Evolutionary conservation across 208 protist species (phyloP), one percentile per base, ranked within the genome.

Genomic region (Acanthamoeba castellanii): DNA sequence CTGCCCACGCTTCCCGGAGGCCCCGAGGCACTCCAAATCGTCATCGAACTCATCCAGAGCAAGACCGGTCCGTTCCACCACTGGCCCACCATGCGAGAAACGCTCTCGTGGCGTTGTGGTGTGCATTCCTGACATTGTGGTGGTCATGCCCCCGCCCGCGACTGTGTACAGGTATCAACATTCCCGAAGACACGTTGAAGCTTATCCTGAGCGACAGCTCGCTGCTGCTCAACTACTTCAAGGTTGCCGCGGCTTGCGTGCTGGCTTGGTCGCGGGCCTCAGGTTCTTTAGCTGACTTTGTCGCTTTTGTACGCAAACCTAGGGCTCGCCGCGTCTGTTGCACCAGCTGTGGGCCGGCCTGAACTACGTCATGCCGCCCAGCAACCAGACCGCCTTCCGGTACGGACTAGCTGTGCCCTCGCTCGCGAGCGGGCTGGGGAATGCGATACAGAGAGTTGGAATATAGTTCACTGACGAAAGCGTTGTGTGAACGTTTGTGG

Each of bases 181-280:
- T 88, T 59, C 47, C 81, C 20, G 42, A 52, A 16, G 25, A 64
- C n/a, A 34, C 42, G 45, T 6, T 88, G 25, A 42, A 88, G 27
- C 52, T 37, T 2, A 61, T 88, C 32, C 27, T 88, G 4, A 42
- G 18, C 7, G 47, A 88, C 47, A 64, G 47, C n/a, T 88, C 81
- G 25, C 5, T 64, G 14, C n/a, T 88, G 81, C 81, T 88, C 20
- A 88, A 88, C 52, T 88, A 88, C 32, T 88, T 88, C 52, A 78
- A 78, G 70, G 70, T n/a, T 45, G 20, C 70, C 66, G 66, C 30
- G n/a, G n/a, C 22, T n/a, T 8, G 37, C 1, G 37, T 42, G 37
- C 37, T 42, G 37, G 37, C 37, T 42, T 42, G 37, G 37, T 78
- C 20, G 13, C 37, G n/a, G 7, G 47, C 70, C 7, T 1, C 13